Evolutionary conservation across 2,329 filamentous ascomycete genomes (phyloP).

Genomic region (Verruconis gallopava): DNA sequence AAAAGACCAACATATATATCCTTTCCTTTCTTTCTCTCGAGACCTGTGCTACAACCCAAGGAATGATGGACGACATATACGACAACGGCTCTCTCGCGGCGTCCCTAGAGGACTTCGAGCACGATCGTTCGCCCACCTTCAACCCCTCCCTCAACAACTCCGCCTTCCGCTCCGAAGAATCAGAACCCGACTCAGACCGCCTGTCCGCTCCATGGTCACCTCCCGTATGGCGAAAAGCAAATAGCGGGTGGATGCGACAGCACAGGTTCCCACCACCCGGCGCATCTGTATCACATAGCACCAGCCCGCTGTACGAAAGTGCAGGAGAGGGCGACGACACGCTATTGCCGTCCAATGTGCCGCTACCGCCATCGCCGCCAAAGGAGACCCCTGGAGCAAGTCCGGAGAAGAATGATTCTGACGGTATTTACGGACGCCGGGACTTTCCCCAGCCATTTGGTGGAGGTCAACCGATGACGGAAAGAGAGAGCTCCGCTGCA

Average conservation of each 20-base stretch:
- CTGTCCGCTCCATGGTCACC: conserved; percentile 48
- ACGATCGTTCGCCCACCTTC: conserved; percentile 38
- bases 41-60: too few species aligned
- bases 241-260: conserved; percentile 42
- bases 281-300: conserved; percentile 37
- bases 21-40: too few species aligned
- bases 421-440: conserved; percentile 21
- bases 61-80: conserved; percentile 10
- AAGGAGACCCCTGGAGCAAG: conserved; percentile 39
- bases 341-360: conserved; percentile 42
- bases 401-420: conserved; percentile 33
- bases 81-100: conserved; percentile 44
- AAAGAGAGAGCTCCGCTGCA: conserved; percentile 12
- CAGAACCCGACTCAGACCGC: conserved; percentile 32
- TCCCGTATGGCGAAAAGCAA: conserved; percentile 48
- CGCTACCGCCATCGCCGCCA: conserved; percentile 45
- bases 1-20: too few species aligned
- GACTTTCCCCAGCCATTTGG: conserved; percentile 13
- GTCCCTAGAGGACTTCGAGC: conserved; percentile 50
- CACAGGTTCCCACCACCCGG: conserved; percentile 11
- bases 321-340: conserved; percentile 38
- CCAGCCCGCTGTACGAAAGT: conserved; percentile 48
- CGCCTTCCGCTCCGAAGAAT: conserved; percentile 41
- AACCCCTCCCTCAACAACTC: conserved; percentile 47
- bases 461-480: conserved; percentile 7